Conservation (phyloP, 306 rosid genomes). For the Prunus mume region DNA sequence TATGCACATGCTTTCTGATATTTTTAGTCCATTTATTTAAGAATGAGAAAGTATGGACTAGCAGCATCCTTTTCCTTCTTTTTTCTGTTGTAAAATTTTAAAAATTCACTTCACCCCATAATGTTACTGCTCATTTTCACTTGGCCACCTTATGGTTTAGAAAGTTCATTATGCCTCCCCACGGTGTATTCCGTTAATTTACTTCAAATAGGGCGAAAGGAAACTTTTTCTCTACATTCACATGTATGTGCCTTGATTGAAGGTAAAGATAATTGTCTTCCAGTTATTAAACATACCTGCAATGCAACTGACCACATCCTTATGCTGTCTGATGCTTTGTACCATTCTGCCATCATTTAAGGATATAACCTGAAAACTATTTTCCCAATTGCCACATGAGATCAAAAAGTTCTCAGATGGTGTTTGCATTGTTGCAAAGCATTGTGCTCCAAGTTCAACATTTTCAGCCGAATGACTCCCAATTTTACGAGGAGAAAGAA, state of each 20-base stretch:
- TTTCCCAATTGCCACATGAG: slow-evolving; percentile 98
- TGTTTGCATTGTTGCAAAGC: slow-evolving; percentile 84
- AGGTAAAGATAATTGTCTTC: not conserved
- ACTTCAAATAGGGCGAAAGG: not conserved
- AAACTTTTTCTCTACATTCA: not conserved
- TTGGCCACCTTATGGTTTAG: not conserved
- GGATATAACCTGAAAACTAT: slow-evolving; percentile 93
- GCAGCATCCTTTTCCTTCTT: no score
- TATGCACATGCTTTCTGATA: not conserved
- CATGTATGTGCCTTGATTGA: not conserved
- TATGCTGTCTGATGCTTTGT: slow-evolving; percentile 96
- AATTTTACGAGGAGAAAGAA: slow-evolving; percentile 77
- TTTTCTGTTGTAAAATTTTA: no score
- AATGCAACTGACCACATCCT: slow-evolving; percentile 94
- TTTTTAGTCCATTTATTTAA: not conserved
- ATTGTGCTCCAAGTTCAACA: slow-evolving; percentile 81
- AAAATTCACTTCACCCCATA: not conserved
- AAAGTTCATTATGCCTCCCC: not conserved
- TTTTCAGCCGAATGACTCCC: slow-evolving; percentile 91
- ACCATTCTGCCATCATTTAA: slow-evolving; percentile 86
- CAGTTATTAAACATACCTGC: slow-evolving; percentile 64
- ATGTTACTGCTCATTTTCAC: not conserved
- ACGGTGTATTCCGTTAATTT: not conserved
- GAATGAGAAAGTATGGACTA: not conserved
- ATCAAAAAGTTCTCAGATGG: slow-evolving; percentile 73